Evolutionary conservation across 148 eudicot species (phyloP).

Genomic region (Chenopodium quinoa): DNA sequence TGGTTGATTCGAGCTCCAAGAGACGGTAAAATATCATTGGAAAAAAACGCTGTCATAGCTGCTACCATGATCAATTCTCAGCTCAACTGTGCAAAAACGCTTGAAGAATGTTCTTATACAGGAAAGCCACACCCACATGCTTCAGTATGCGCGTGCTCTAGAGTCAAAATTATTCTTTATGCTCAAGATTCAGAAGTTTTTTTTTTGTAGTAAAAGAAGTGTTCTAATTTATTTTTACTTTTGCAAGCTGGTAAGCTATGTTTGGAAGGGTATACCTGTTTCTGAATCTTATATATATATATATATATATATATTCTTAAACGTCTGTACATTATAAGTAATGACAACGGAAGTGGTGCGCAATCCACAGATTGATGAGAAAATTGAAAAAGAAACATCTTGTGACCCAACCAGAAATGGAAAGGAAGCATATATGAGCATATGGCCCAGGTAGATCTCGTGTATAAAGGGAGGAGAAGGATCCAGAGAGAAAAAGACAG

Average conservation of each 20-base stretch:
- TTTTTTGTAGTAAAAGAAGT: not conserved
- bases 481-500: not conserved
- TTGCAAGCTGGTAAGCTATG: not conserved
- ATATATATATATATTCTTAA: conserved; percentile 13
- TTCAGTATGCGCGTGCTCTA: not conserved
- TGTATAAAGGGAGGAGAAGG: not conserved
- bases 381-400: conserved; percentile 27
- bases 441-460: conserved; percentile 5
- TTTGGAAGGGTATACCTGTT: not conserved
- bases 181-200: not conserved
- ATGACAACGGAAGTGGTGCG: not conserved
- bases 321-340: not conserved
- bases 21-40: conserved; percentile 67
- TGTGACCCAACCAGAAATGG: conserved; percentile 15
- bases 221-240: not conserved
- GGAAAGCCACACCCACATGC: conserved; percentile 37
- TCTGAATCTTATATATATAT: conserved; percentile 4
- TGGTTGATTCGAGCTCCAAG: conserved; percentile 77
- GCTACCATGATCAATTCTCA: conserved; percentile 26
- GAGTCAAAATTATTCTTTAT: not conserved
- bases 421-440: conserved; percentile 4
- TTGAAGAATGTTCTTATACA: conserved; percentile 37
- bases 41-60: conserved; percentile 56
- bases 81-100: conserved; percentile 56
- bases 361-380: not conserved